Base-by-base conservation (phyloP, 2,329 filamentous ascomycete genomes). In the Ophiostoma tasmaniense region DNA sequence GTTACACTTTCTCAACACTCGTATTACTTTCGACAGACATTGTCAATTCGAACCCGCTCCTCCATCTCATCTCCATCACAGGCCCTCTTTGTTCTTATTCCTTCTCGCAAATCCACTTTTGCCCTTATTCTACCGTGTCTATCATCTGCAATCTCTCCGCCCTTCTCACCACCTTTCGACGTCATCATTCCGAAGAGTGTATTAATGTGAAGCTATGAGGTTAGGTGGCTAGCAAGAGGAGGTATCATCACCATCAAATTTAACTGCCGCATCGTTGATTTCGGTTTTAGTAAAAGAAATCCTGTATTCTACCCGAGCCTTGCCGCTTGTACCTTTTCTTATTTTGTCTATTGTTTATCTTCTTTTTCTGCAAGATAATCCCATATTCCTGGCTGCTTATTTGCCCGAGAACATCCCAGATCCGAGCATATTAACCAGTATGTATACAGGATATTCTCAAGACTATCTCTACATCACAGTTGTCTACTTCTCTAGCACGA, bases 111-210 rank as follows among this genome's bases (percentile, higher is more conserved):
- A 6, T 25, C 50, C 50, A 55, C 50, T 55, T 22, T 22, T 22
- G n/a, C 3, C 25, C 4, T 61, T 61, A 61, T 61, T 61, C 25
- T 61, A 61, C 25, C 25, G 22, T 30, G 22, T 61, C 55, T 30
- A 61, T 30, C 55, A 30, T 17, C 22, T 30, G 55, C 25, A 30
- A 30, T 61, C 55, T 61, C 55, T 61, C 55, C 55, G 55, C 55
- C 55, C 55, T 61, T 61, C 55, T 61, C 55, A 61, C 55, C 55
- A 61, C 55, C 25, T 30, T 28, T 30, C 22, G 55, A 61, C 55
- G 55, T 61, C 55, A 61, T 61, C 42, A 45, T 45, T 45, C 42
- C 42, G 42, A 20, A 1, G 42, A 45, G 42, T 45, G 42, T 20
- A 45, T 45, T 45, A 45, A 45, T n/a, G 20, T 20, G 42, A 45